Evolutionary conservation across 306 rosid species (phyloP), one percentile per base, ranked within the genome.

Genomic region (Malus sieversii): DNA sequence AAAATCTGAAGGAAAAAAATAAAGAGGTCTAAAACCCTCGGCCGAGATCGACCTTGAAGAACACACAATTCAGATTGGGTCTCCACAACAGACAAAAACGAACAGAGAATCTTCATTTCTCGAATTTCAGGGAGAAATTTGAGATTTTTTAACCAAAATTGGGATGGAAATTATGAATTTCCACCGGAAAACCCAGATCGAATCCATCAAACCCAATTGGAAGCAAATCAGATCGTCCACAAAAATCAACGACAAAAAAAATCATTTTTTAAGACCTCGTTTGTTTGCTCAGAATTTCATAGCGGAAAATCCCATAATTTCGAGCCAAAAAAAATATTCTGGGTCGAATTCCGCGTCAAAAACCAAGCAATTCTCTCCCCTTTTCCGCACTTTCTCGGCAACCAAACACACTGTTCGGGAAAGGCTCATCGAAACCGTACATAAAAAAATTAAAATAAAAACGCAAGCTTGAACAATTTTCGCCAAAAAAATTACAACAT

Each of bases 21-120:
- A 13, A 53, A 74, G 74, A 67, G 71, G 84, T 80, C 90, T 59
- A 78, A 87, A 86, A 76, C 79, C 87, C 80, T 59, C 11, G 71
- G 61, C 57, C 66, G 22, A 66, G 53, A 84, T 78, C 65, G 83
- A 76, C 78, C 76, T 74, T 58, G 53, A 77, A 57, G 62, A 84
- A 82, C 76, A 16, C 66, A 79, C 1, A 66, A 81, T 46, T 65
- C 68, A 65, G 19, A 29, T 42, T 23, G 71, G 44, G 63, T 44
- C 18, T 45, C 10, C 53, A 35, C 2, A 38, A 18, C 8, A 18
- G 42, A 42, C 66, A 22, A 53, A 48, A 70, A 11, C 22, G 63
- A 66, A 70, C 13, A 62, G 35, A 20, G 72, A 85, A 40, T 7
- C n/a, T 27, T 68, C 71, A 46, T 68, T 45, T 38, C 64, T 60